A percentile compares a stretch with the other conserved stretches of the same genome.
These are phyloP conservation scores for Fraxinus sp. DNA, from an alignment of 305 asterid species.

Conservation along the genomic window DNA sequence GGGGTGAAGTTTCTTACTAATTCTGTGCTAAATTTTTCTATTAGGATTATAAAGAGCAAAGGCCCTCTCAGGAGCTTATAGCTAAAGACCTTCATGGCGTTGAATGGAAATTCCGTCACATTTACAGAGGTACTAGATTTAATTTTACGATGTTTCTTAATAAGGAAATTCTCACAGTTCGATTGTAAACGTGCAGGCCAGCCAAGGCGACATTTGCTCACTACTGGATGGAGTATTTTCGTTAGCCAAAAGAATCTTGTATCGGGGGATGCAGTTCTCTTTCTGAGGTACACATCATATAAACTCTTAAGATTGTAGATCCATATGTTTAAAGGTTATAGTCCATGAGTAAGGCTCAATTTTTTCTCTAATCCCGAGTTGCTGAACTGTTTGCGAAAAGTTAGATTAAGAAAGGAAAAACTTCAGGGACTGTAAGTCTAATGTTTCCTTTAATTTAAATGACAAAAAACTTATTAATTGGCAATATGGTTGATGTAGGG, in stretches of 20 bases:
- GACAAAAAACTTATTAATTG: background rate
- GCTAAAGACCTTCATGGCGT: conserved; percentile 95
- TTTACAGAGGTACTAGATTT: conserved; percentile 71
- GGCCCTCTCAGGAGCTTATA: conserved; percentile 93
- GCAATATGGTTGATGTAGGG: conserved; percentile 46
- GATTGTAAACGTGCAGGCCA: conserved; percentile 62
- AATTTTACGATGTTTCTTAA: background rate
- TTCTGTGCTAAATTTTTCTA: background rate
- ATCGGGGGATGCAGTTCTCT: conserved; percentile 93
- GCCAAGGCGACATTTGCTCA: conserved; percentile 98
- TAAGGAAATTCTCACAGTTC: conserved; percentile 23
- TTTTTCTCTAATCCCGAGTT: background rate
- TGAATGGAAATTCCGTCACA: conserved; percentile 98
- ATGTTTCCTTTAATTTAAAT: background rate
- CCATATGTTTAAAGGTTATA: background rate
- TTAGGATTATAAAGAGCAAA: conserved; percentile 91
- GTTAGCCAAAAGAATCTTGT: conserved; percentile 91
- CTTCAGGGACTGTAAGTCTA: background rate
- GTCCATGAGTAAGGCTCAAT: background rate
- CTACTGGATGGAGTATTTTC: conserved; percentile 96
- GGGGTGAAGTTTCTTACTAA: conserved; percentile 17
- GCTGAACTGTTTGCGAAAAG: background rate
- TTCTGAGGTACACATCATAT: conserved; percentile 58
- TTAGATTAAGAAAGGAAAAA: background rate
- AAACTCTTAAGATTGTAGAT: conserved; percentile 11